Evolutionary conservation across 2,329 filamentous ascomycete genomes (phyloP).

Genomic region (Venturia oleaginea): DNA sequence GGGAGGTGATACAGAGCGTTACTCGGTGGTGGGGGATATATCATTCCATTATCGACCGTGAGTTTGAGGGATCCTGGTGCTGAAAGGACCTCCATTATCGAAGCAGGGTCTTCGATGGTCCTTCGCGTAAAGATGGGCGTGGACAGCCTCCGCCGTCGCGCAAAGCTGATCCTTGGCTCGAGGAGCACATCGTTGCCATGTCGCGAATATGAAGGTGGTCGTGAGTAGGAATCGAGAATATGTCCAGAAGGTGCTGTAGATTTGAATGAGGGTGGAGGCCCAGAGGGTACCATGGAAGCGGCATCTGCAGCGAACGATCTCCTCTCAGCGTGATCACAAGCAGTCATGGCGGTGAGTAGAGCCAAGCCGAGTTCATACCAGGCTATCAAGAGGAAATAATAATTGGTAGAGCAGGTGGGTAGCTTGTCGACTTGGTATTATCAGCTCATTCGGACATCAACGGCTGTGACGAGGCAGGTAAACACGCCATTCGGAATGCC

Average conservation of each 20-base stretch:
- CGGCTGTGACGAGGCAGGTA: neutral
- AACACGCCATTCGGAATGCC: neutral
- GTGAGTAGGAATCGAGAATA: neutral
- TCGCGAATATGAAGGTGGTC: slow-evolving; percentile 6
- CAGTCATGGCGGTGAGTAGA: neutral
- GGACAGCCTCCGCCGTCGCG: neutral
- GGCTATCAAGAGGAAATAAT: neutral
- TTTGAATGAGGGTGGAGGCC: slow-evolving; percentile 2
- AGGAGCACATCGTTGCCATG: slow-evolving; percentile 9
- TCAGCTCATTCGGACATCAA: neutral
- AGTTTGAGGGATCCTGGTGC: slow-evolving; percentile 10
- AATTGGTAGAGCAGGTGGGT: neutral
- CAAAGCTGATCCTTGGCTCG: neutral
- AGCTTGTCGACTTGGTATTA: neutral
- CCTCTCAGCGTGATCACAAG: neutral
- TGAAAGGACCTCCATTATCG: neutral
- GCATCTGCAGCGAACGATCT: neutral
- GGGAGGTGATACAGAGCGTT: slow-evolving; percentile 14
- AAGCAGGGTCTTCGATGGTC: neutral
- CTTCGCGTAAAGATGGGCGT: neutral
- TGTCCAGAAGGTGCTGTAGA: neutral
- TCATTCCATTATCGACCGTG: slow-evolving; percentile 11
- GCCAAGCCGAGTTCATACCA: neutral
- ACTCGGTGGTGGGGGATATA: slow-evolving; percentile 13
- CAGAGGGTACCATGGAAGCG: neutral